phyloP scores from a whole-genome alignment of 1,284 basidiomycete genomes.

The Marasmius oreades region DNA sequence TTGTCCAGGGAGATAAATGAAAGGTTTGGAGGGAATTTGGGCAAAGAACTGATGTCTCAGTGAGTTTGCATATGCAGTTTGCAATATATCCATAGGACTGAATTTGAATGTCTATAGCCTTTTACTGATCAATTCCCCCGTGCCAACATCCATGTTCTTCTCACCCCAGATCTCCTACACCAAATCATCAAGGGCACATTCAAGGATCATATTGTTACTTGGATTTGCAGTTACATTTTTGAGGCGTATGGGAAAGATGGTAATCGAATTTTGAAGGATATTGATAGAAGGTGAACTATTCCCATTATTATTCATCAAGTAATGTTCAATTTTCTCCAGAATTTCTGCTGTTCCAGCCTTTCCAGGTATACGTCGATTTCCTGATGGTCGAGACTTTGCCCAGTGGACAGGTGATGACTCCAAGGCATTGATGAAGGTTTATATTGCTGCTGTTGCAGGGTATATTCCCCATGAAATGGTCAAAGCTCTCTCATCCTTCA shows the following conservation, averaged over 20 bases:
- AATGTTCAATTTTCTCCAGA: not conserved
- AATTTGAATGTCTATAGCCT: not conserved
- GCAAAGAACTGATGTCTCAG: not conserved
- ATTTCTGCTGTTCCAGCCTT: slow-evolving; percentile 6
- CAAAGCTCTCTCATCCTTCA: slow-evolving; percentile 18
- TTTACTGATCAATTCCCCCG: too few relatives aligned
- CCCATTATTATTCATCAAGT: not conserved
- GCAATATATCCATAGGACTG: not conserved
- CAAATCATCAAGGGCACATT: too few relatives aligned
- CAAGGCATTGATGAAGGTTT: too few relatives aligned
- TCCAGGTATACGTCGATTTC: slow-evolving; percentile 3
- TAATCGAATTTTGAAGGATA: slow-evolving; percentile 20
- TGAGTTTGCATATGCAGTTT: not conserved
- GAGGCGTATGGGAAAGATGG: slow-evolving; percentile 10
- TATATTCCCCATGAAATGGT: slow-evolving; percentile 17
- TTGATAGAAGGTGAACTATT: slow-evolving; percentile 26
- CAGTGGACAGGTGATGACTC: slow-evolving; percentile 13
- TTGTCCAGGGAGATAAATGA: not conserved
- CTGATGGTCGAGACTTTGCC: slow-evolving; percentile 6
- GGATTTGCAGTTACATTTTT: slow-evolving; percentile 23
- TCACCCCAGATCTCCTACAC: too few relatives aligned
- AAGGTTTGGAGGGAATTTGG: not conserved
- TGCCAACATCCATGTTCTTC: too few relatives aligned
- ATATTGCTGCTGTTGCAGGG: slow-evolving; percentile 7
- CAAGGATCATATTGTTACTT: too few relatives aligned